Evolutionary conservation across 2,329 filamentous ascomycete genomes (phyloP), one percentile per base, ranked within the genome.

Genomic region (Sarocladiaceae sp.): DNA sequence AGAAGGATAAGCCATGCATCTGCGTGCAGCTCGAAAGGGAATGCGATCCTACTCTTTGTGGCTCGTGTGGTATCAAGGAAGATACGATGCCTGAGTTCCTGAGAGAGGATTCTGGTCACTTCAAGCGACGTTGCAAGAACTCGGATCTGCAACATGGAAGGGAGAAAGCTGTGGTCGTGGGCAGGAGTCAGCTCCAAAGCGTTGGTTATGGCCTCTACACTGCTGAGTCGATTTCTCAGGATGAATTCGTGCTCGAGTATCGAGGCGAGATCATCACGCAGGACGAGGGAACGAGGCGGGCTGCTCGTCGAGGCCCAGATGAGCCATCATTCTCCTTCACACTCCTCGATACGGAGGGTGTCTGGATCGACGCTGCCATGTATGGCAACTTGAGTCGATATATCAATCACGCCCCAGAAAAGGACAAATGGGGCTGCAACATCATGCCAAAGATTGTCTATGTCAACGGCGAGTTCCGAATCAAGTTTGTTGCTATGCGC

Each of bases 311-410:
- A 2, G 76, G 48, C 8, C 37, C 42, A 13, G 80, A 52, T 69
- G 76, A 40, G 78, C 80, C 82, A 4, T 86, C 83, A n/a, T 90
- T 83, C 53, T 72, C 83, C 28, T 84, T 84, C 53, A 83, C 79
- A 1, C 67, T 84, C 2, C 67, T 83, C 15, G 80, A 83, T 53
- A 71, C 78, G 18, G 80, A 83, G 57, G 80, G 80, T 37, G 82
- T 81, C 33, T 83, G 80, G 80, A 79, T 94, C 17, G 90, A 94
- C 62, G 85, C 84, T 6, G 88, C 86, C 18, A 83, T 83, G 37
- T 87, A 87, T 57, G 89, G 89, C 48, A 94, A 93, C 64, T 84
- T 92, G 57, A 85, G 87, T 44, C 83, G 90, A 3, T 94, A 91
- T 68, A 90, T 94, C 65, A 94, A 95, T 66, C 88, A 93, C 60